These are phyloP conservation scores for Blastobotrys muscicola DNA, from an alignment of 805 yeast species.

Conservation along the genomic window DNA sequence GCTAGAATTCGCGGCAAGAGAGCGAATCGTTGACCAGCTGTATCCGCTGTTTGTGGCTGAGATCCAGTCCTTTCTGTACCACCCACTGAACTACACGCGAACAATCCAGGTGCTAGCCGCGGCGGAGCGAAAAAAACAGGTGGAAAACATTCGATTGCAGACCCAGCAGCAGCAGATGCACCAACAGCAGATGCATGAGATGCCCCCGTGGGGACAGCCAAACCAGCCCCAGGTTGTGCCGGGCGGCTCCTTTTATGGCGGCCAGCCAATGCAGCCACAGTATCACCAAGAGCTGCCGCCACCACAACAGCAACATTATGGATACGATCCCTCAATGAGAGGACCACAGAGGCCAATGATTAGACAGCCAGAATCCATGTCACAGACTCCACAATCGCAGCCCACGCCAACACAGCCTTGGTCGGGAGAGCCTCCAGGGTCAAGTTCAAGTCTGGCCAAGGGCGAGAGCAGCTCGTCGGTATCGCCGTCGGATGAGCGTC, in stretches of 20 bases:
- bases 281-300: conserved; percentile 1
- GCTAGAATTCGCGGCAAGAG: conserved; percentile 67
- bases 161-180: conserved; percentile 1
- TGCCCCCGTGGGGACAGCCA: too few species aligned
- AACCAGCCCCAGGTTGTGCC: conserved; percentile 1
- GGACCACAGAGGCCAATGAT: too few species aligned
- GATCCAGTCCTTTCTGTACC: conserved; percentile 25
- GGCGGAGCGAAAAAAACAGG: conserved; percentile 22
- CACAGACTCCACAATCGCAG: too few species aligned
- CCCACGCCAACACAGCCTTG: too few species aligned
- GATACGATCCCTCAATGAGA: too few species aligned
- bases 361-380: too few species aligned
- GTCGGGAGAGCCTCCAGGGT: too few species aligned
- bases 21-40: conserved; percentile 59
- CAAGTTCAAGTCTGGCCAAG: too few species aligned
- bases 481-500: too few species aligned
- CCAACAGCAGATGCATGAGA: background rate
- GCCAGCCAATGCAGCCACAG: background rate
- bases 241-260: background rate
- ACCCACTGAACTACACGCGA: conserved; percentile 25
- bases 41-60: conserved; percentile 70
- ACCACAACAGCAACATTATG: background rate
- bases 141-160: conserved; percentile 11
- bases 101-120: conserved; percentile 28
- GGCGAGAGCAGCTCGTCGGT: too few species aligned